These are phyloP conservation scores for Medicago truncatula DNA, from an alignment of 306 rosid species.

Conservation along the genomic window DNA sequence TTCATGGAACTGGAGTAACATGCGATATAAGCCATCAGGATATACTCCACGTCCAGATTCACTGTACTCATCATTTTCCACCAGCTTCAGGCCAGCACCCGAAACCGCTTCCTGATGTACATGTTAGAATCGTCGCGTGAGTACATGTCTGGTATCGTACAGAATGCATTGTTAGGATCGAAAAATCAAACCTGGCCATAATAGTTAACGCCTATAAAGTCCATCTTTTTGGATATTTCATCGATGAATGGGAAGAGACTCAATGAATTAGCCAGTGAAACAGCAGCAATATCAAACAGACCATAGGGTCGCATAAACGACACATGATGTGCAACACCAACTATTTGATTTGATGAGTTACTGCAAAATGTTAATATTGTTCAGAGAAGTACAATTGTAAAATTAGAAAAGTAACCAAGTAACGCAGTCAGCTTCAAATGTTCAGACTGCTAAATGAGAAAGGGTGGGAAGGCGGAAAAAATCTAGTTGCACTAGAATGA, in stretches of 20 bases:
- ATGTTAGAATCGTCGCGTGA: slow-evolving; percentile 31
- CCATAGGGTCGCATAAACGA: slow-evolving; percentile 96
- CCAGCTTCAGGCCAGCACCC: slow-evolving; percentile 88
- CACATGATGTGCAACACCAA: slow-evolving; percentile 92
- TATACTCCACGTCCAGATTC: slow-evolving; percentile 99
- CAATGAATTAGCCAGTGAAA: slow-evolving; percentile 79
- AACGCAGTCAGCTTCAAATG: slow-evolving; percentile 34
- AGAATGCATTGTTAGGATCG: slow-evolving; percentile 31
- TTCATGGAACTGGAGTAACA: slow-evolving; percentile 90
- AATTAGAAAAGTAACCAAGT: slow-evolving; percentile 34
- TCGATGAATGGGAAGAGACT: slow-evolving; percentile 79
- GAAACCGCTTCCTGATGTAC: slow-evolving; percentile 74
- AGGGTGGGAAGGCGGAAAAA: slow-evolving; percentile 22
- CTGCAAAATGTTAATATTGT: slow-evolving; percentile 49
- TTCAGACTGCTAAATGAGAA: slow-evolving; percentile 20
- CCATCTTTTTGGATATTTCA: slow-evolving; percentile 81
- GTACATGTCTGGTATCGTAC: slow-evolving; percentile 35
- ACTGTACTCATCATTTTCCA: slow-evolving; percentile 88
- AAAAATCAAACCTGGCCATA: slow-evolving; percentile 81
- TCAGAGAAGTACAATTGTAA: slow-evolving; percentile 39
- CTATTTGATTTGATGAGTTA: slow-evolving; percentile 55
- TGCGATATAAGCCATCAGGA: slow-evolving; percentile 95
- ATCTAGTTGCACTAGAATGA: neutral
- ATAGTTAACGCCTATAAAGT: slow-evolving; percentile 91
- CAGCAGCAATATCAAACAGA: slow-evolving; percentile 85